Evolutionary conservation across 2,329 filamentous ascomycete species (phyloP).

Genomic region (Verticillium nubilum): DNA sequence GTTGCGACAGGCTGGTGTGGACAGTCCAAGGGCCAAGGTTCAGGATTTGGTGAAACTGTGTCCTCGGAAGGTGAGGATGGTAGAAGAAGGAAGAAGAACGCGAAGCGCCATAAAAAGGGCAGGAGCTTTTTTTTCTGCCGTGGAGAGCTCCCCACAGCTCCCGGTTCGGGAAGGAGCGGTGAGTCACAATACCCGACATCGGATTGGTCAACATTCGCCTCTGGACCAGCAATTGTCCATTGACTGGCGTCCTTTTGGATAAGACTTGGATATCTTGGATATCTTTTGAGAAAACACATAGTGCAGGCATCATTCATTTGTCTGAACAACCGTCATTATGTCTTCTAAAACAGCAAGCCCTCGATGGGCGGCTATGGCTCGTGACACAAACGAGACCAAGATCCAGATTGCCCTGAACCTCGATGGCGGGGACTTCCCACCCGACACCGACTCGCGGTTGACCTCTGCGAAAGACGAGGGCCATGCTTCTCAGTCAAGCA

Average conservation of each 20-base stretch:
- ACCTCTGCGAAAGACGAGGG: constrained; percentile 43
- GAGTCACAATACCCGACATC: not conserved
- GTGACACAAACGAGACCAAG: constrained; percentile 97
- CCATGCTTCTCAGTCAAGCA: constrained; percentile 81
- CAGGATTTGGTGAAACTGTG: not conserved
- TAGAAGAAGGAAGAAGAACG: not conserved
- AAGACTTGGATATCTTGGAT: not conserved
- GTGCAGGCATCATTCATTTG: not conserved
- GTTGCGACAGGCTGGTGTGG: not conserved
- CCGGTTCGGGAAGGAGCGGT: not conserved
- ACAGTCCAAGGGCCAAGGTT: not conserved
- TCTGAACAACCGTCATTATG: constrained; percentile 1
- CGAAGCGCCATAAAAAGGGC: constrained; percentile 1
- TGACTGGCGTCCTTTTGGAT: not conserved
- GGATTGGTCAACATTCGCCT: constrained; percentile 2
- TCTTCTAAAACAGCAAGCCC: constrained; percentile 15
- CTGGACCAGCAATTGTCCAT: not conserved
- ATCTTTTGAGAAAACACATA: not conserved
- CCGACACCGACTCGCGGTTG: constrained; percentile 54
- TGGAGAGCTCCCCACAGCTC: constrained; percentile 2
- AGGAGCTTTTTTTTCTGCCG: constrained; percentile 1
- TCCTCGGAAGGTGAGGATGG: not conserved
- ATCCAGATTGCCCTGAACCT: constrained; percentile 90
- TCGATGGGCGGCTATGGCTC: constrained; percentile 73
- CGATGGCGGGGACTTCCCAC: constrained; percentile 76